These are phyloP conservation scores for Ampelomyces quisqualis DNA, from an alignment of 2,329 filamentous ascomycete genomes.

Conservation along the genomic window DNA sequence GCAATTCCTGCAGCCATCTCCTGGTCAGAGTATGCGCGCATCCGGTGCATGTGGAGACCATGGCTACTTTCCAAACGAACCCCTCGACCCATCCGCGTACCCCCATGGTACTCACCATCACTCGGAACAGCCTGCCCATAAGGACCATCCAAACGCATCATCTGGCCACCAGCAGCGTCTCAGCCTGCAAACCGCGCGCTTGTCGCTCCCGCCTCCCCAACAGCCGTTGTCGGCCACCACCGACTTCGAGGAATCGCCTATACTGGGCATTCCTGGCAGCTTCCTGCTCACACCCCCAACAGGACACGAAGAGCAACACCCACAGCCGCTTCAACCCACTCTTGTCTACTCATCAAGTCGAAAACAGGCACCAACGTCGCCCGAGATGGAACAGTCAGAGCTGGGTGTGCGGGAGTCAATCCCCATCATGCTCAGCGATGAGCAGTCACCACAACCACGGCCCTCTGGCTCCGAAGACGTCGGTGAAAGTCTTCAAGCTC, in stretches of 20 bases:
- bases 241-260: constrained; percentile 62
- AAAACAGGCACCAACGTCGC: constrained; percentile 11
- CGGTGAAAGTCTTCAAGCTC: constrained; percentile 14
- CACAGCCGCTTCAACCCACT: constrained; percentile 31
- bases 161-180: constrained; percentile 21
- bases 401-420: constrained; percentile 57
- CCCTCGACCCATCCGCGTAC: constrained; percentile 11
- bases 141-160: constrained; percentile 9
- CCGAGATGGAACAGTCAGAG: constrained; percentile 45
- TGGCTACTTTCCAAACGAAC: constrained; percentile 26
- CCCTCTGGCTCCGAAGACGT: constrained; percentile 8
- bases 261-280: constrained; percentile 66
- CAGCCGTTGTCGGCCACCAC: constrained; percentile 42
- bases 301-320: constrained; percentile 17
- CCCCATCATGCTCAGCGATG: constrained; percentile 55
- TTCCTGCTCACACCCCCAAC: constrained; percentile 48
- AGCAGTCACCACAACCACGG: constrained; percentile 24
- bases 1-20: constrained; percentile 31
- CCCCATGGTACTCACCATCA: constrained; percentile 3
- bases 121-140: constrained; percentile 8
- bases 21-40: constrained; percentile 20
- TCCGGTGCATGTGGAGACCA: constrained; percentile 23
- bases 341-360: constrained; percentile 26
- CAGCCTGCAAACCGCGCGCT: constrained; percentile 30
- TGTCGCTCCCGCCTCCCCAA: constrained; percentile 31